Base-by-base conservation (phyloP, 2,329 filamentous ascomycete species). In the Diaporthe sp. region DNA sequence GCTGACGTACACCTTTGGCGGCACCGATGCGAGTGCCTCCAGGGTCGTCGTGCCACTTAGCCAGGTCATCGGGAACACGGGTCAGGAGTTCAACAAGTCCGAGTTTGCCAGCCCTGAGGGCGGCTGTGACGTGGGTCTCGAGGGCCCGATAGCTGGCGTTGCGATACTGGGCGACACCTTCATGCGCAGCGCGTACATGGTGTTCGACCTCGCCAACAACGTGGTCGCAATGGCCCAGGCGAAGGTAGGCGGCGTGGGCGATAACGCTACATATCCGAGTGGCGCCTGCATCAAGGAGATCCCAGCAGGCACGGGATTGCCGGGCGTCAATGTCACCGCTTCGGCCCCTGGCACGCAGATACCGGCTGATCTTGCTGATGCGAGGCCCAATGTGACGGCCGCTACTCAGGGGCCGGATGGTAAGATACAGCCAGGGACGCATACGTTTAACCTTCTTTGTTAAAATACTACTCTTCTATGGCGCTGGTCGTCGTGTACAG, bases 161-260 rank as follows among this genome's bases (percentile, higher is more conserved):
- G 44, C 42, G 28, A 77, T 85, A 15, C 83, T 90, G 51, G 89
- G 89, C 7, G 89, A 90, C 78, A 87, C 88, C 1, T 90, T 90
- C 80, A 82, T 91, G 49, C 83, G 88, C 75, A 88, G 87, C 58
- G 88, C 88, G 0, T 90, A 90, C 76, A 87, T 88, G 3, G 88
- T 90, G 19, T 90, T 89, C 76, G 88, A 90, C 78, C 82, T 90
- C 19, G 85, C 83, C 17, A 89, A 89, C 79, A 85, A 88, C 77
- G 82, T 87, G 76, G 85, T 90, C 67, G 88, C 84, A 19, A 82
- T 90, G 19, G 88, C 87, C 0, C 84, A 88, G 75, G 87, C 87
- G n/a, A 84, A 86, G 42, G 61, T 49, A 19, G 61, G 61, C 4
- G 25, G 42, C 25, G 8, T 1, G 2, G 9, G 8, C 4, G 25